Conservation (phyloP, 495 filamentous ascomycete species). For the Xylaria flabelliformis region DNA sequence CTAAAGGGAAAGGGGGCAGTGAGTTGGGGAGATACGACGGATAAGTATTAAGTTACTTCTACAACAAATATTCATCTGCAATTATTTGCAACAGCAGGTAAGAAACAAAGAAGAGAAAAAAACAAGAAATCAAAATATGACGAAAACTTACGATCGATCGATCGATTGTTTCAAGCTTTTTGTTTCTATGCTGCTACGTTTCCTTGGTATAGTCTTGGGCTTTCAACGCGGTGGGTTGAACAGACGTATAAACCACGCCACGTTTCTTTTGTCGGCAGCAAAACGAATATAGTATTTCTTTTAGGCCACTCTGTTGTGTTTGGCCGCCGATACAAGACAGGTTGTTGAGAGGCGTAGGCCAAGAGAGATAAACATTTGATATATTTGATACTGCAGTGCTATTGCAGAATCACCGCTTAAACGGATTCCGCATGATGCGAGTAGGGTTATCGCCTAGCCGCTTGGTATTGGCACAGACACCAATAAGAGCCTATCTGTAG, state of each 20-base stretch:
- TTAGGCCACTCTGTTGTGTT: too few species aligned
- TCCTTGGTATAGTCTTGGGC: constrained; percentile 3
- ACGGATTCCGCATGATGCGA: constrained; percentile 1
- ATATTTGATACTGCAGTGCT: not conserved
- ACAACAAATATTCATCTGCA: too few species aligned
- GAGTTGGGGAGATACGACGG: too few species aligned
- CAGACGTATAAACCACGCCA: not conserved
- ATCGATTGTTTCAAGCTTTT: not conserved
- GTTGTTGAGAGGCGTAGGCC: not conserved
- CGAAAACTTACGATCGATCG: not conserved
- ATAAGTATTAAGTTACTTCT: too few species aligned
- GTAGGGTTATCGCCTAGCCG: constrained; percentile 15
- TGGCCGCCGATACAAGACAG: not conserved
- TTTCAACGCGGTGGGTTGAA: constrained; percentile 2
- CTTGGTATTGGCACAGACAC: constrained; percentile 24
- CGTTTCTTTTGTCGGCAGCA: not conserved
- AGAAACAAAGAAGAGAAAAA: not conserved
- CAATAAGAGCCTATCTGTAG: constrained; percentile 11
- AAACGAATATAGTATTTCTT: not conserved
- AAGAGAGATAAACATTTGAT: constrained; percentile 1
- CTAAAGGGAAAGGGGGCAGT: not conserved
- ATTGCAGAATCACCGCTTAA: constrained; percentile 4
- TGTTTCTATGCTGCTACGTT: not conserved
- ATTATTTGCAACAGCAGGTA: too few species aligned
- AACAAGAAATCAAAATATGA: not conserved